These are phyloP conservation scores for Aureobasidium lini DNA, from an alignment of 2,329 filamentous ascomycete species.

Conservation along the genomic window DNA sequence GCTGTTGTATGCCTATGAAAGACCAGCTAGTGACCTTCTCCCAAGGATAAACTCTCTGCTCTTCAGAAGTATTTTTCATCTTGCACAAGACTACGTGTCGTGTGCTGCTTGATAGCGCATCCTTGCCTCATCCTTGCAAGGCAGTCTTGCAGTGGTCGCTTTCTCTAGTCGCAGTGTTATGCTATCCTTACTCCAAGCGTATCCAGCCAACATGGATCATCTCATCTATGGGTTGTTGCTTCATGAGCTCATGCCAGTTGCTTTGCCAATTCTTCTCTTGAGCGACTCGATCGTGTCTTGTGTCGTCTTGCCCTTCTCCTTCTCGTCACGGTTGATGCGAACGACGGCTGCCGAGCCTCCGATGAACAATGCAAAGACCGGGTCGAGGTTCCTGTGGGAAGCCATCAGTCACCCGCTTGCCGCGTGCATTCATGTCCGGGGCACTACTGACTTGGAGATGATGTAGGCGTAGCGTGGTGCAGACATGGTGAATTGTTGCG, in stretches of 20 bases:
- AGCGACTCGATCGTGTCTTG: conserved; percentile 33
- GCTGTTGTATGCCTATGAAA: too few species aligned
- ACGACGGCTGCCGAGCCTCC: conserved; percentile 37
- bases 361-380: conserved; percentile 42
- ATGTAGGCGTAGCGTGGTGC: conserved; percentile 29
- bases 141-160: too few species aligned
- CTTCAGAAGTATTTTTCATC: too few species aligned
- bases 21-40: too few species aligned
- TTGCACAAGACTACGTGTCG: too few species aligned
- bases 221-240: background rate
- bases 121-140: too few species aligned
- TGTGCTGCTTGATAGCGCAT: too few species aligned
- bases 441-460: conserved; percentile 35
- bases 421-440: background rate
- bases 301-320: conserved; percentile 36
- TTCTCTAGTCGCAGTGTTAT: too few species aligned
- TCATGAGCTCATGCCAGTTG: conserved; percentile 18
- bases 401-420: background rate
- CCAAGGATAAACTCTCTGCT: too few species aligned
- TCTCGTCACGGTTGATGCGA: conserved; percentile 39
- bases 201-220: background rate
- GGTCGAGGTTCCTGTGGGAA: conserved; percentile 37
- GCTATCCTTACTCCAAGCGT: too few species aligned
- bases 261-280: conserved; percentile 31
- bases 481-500: background rate